A percentile compares a stretch with the other conserved stretches of the same genome.
phyloP scores from a whole-genome alignment of 2,329 filamentous ascomycete genomes.

The Aphanoascus verrucosus region DNA sequence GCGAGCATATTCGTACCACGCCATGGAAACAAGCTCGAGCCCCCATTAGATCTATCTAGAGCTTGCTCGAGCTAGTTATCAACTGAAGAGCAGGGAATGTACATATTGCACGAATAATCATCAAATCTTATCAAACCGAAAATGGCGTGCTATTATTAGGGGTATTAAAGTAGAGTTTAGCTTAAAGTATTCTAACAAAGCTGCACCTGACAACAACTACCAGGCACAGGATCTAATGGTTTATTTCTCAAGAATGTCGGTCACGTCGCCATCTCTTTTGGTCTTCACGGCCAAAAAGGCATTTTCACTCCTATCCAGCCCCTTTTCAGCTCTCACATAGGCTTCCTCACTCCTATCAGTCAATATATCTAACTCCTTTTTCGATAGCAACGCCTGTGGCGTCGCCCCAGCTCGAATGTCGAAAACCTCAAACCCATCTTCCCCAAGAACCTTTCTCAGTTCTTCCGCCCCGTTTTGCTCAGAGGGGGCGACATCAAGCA shows the following conservation, averaged over 20 bases:
- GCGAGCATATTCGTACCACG: no score
- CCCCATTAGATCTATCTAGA: no score
- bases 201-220: not conserved
- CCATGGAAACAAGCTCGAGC: no score
- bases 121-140: no score
- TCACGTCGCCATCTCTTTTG: conserved; percentile 39
- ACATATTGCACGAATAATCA: no score
- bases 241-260: conserved; percentile 14
- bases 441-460: conserved; percentile 52
- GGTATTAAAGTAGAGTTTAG: not conserved
- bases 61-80: no score
- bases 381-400: conserved; percentile 57
- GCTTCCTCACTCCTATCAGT: conserved; percentile 63
- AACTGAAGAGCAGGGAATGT: no score
- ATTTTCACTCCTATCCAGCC: conserved; percentile 48
- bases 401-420: conserved; percentile 43
- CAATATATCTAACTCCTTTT: conserved; percentile 64
- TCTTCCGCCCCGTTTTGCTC: conserved; percentile 43
- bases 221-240: not conserved
- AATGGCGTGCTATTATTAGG: no score
- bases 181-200: not conserved
- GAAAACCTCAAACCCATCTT: conserved; percentile 61
- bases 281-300: conserved; percentile 72
- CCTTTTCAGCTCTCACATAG: conserved; percentile 64
- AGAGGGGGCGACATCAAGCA: conserved; percentile 46